Base-by-base conservation (phyloP, 2,329 filamentous ascomycete genomes). In the Alternaria panax region DNA sequence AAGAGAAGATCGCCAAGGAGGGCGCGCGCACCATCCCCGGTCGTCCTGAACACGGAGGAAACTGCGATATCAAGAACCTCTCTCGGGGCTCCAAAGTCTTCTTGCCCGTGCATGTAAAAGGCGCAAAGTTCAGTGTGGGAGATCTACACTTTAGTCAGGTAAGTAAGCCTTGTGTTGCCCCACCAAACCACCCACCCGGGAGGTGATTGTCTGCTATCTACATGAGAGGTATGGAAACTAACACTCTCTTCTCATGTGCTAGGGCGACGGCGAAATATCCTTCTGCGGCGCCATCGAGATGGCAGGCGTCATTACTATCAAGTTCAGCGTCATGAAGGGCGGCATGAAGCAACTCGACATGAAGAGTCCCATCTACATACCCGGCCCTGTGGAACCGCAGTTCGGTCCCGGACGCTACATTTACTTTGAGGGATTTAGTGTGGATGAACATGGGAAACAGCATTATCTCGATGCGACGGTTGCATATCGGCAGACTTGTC, bases 31-130 rank as follows among this genome's bases (percentile, higher is more conserved):
- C 93, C 0, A 90, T 97, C 47, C 93, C 93, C 51, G 87, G 93
- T 2, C 83, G 92, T 0, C 92, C 92, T 0, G 92, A 96, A 71
- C 91, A 96, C 68, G 93, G 93, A 14, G 93, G 93, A 0, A 96
- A 96, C 71, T 95, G 92, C 74, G 92, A 97, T 67, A 95, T 96
- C 78, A 96, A 96, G 81, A 95, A 95, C 70, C 82, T 96, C 28
- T 90, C 86, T 1, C 83, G 92, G 7, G 92, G 92, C 2, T 89
- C 85, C 58, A 94, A 93, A 73, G 91, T 96, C 0, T 97, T 93
- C 75, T 84, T 97, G 0, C 93, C 93, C 0, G 90, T 97, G 0
- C 93, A 96, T 70, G 92, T 97, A 5, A 80, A 85, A 0, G 93
- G 93, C 0, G 93, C 93, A 43, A 96, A 96, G 74, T 97, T 97